Evolutionary conservation across 2,329 filamentous ascomycete genomes (phyloP).

Genomic region (Aspergillus arachidicola): DNA sequence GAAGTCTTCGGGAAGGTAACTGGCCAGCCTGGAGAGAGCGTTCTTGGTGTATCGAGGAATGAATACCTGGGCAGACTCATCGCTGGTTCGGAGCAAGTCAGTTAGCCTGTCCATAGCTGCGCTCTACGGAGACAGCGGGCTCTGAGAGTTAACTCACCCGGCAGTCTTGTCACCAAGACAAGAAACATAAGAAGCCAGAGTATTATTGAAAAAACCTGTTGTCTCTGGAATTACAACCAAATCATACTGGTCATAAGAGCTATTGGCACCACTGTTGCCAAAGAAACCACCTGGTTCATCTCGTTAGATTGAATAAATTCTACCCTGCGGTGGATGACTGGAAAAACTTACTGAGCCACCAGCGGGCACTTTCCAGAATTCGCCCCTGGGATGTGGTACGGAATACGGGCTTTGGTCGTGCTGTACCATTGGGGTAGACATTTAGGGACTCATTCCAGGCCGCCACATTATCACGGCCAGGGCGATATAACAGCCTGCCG

Average conservation of each 20-base stretch:
- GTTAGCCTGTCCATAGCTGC: background rate
- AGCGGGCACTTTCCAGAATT: slow-evolving; percentile 54
- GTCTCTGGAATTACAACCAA: slow-evolving; percentile 55
- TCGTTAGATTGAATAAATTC: background rate
- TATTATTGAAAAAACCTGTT: slow-evolving; percentile 53
- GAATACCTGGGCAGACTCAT: slow-evolving; percentile 41
- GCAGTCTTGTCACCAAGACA: slow-evolving; percentile 40
- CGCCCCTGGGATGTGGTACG: slow-evolving; percentile 58
- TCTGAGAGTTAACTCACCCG: slow-evolving; percentile 17
- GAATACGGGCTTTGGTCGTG: slow-evolving; percentile 53
- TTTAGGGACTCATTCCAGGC: slow-evolving; percentile 49
- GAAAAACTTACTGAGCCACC: slow-evolving; percentile 46
- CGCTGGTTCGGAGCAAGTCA: slow-evolving; percentile 14
- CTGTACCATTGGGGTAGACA: slow-evolving; percentile 49
- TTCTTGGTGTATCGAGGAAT: slow-evolving; percentile 49
- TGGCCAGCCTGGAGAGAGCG: slow-evolving; percentile 51
- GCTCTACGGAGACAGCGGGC: background rate
- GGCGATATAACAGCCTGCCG: slow-evolving; percentile 56
- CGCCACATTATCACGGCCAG: slow-evolving; percentile 47
- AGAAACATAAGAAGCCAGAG: slow-evolving; percentile 46
- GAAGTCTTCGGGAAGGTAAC: slow-evolving; percentile 52
- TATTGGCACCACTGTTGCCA: slow-evolving; percentile 26
- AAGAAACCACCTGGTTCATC: slow-evolving; percentile 34
- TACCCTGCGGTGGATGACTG: background rate
- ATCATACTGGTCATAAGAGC: slow-evolving; percentile 32